Percentiles rank a stretch among this genome's conserved stretches.
Conservation (phyloP, 257 asterid species). For the Primulina tabacum region DNA sequence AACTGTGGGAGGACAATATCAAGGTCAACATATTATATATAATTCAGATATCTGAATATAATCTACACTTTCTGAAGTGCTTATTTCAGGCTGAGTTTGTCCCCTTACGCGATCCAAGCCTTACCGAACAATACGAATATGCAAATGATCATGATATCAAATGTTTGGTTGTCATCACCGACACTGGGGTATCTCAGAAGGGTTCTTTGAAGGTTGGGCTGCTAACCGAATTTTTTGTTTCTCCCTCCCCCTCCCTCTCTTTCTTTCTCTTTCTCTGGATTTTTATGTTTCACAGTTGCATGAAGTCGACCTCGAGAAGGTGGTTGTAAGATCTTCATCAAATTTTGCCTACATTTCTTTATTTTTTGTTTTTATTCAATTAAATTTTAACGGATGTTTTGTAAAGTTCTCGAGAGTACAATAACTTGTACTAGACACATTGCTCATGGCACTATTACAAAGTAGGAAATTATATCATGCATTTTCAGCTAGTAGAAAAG, state of each 20-base stretch:
- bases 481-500: neutral
- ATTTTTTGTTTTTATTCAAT: neutral
- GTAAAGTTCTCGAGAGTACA: neutral
- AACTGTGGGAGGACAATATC: conserved; percentile 88
- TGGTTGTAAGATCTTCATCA: neutral
- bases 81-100: conserved; percentile 79
- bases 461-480: neutral
- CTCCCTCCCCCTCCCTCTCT: neutral
- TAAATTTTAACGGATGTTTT: neutral
- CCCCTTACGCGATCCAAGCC: conserved; percentile 84
- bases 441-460: neutral
- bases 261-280: too few relatives aligned
- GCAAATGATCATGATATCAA: conserved; percentile 89
- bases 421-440: neutral
- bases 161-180: conserved; percentile 83
- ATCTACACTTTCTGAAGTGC: conserved; percentile 24
- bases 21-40: conserved; percentile 42
- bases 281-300: conserved; percentile 11
- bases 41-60: conserved; percentile 5
- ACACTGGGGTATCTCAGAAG: conserved; percentile 70
- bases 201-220: conserved; percentile 76
- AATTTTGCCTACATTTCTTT: neutral
- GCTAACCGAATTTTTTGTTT: conserved; percentile 14
- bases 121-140: conserved; percentile 92
- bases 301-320: neutral